phyloP scores from a whole-genome alignment of 2,329 filamentous ascomycete species.

The Botrytis byssoidea region DNA sequence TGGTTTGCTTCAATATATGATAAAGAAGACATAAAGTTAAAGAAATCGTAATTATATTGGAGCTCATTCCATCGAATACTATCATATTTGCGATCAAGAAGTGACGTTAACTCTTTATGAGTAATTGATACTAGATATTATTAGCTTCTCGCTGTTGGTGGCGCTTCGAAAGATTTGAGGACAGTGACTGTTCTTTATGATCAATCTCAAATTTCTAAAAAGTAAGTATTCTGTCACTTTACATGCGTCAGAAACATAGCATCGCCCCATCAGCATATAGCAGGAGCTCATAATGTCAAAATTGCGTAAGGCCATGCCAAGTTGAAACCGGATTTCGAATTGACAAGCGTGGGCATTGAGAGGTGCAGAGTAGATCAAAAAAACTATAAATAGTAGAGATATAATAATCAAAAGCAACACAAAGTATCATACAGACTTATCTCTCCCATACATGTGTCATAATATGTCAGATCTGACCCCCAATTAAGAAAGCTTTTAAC shows the following conservation, averaged over 20 bases:
- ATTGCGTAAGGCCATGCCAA: background rate
- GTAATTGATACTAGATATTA: background rate
- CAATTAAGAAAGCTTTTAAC: background rate
- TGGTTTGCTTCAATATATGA: background rate
- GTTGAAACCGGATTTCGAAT: too few species aligned
- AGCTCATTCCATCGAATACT: background rate
- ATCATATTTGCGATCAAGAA: background rate
- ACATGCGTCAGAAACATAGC: background rate
- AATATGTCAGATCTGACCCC: background rate
- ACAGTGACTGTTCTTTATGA: background rate
- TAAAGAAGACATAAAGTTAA: background rate
- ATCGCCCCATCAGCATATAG: background rate
- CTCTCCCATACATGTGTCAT: background rate
- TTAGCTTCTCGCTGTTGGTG: background rate
- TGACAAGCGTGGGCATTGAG: background rate
- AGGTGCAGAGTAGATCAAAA: background rate
- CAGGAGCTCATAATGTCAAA: background rate
- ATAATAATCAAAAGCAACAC: background rate
- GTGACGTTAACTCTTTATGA: background rate
- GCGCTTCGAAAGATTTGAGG: background rate
- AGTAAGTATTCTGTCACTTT: background rate
- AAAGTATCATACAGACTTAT: background rate
- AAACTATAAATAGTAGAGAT: background rate
- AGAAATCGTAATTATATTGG: background rate
- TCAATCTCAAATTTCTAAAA: background rate